A percentile compares a stretch with the other conserved stretches of the same genome.
Evolutionary conservation across 345 rosid genomes (phyloP).

Genomic region (Cardamine occulta): DNA sequence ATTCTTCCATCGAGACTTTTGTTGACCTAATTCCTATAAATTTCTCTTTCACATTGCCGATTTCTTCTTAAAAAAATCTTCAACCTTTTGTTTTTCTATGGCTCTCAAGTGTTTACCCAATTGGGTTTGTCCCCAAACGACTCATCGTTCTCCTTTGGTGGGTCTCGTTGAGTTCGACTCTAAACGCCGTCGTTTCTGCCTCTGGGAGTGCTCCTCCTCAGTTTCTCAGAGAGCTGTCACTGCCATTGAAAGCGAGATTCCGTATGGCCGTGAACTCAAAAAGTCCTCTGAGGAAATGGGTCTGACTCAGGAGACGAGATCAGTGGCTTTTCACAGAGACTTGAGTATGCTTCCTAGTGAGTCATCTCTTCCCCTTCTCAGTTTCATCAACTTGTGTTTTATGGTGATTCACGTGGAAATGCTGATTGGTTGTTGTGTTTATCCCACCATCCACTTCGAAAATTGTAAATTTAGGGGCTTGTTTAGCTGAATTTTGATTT

Average conservation of each 20-base stretch:
- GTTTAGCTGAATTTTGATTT: conserved; percentile 14
- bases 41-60: conserved; percentile 30
- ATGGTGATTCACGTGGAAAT: conserved; percentile 23
- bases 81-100: conserved; percentile 45
- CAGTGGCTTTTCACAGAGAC: conserved; percentile 65
- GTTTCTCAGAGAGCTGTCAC: conserved; percentile 55
- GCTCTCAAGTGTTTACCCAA: conserved; percentile 61
- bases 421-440: conserved; percentile 35
- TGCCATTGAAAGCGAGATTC: conserved; percentile 69
- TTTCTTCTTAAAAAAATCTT: conserved; percentile 29
- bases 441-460: background rate
- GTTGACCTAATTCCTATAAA: conserved; percentile 38
- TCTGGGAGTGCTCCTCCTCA: conserved; percentile 55
- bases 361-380: conserved; percentile 40
- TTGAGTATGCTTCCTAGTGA: conserved; percentile 86
- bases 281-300: conserved; percentile 53
- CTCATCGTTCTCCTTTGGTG: conserved; percentile 41
- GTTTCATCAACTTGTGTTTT: conserved; percentile 15
- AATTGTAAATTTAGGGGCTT: background rate
- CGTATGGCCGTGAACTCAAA: conserved; percentile 44
- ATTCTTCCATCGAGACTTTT: conserved; percentile 15
- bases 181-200: conserved; percentile 45
- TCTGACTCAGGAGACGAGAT: conserved; percentile 39
- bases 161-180: conserved; percentile 37
- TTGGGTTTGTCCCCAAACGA: conserved; percentile 55